phyloP scores from a whole-genome alignment of 768 basidiomycete genomes.

The Naganishia kalamii region DNA sequence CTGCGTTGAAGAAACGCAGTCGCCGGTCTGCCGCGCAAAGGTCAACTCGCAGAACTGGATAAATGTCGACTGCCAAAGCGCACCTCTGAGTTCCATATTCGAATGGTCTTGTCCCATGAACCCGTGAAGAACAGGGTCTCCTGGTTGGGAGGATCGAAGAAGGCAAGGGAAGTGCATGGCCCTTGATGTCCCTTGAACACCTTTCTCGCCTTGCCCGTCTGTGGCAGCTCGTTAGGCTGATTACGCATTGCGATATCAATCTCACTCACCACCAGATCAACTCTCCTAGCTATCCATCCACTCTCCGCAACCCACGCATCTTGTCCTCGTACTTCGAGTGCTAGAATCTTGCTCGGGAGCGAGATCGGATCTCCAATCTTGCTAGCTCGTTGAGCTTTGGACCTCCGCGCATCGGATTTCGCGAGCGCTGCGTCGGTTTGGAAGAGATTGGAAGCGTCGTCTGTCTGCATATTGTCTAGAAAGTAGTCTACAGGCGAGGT shows the following conservation, averaged over 20 bases:
- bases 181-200: conserved; percentile 77
- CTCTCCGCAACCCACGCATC: conserved; percentile 85
- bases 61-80: conserved; percentile 5
- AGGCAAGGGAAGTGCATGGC: conserved; percentile 76
- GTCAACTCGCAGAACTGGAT: conserved; percentile 1
- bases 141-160: conserved; percentile 50
- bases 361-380: conserved; percentile 71
- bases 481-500: not conserved
- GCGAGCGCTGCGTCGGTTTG: conserved; percentile 66
- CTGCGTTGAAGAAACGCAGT: conserved; percentile 61
- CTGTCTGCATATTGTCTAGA: conserved; percentile 49
- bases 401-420: conserved; percentile 55
- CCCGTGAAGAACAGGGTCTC: conserved; percentile 68
- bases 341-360: conserved; percentile 67
- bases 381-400: conserved; percentile 65
- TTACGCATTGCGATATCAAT: not conserved
- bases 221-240: conserved; percentile 12
- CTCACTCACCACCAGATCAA: conserved; percentile 67
- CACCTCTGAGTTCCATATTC: conserved; percentile 75
- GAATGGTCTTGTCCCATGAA: conserved; percentile 96
- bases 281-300: conserved; percentile 63
- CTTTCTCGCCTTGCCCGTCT: conserved; percentile 76
- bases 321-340: conserved; percentile 59
- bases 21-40: conserved; percentile 56
- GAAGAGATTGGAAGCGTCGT: conserved; percentile 56